Percentiles rank a stretch among this genome's conserved stretches.
Evolutionary conservation across 768 basidiomycete genomes (phyloP).

Genomic region (Butyriboletus loyo): DNA sequence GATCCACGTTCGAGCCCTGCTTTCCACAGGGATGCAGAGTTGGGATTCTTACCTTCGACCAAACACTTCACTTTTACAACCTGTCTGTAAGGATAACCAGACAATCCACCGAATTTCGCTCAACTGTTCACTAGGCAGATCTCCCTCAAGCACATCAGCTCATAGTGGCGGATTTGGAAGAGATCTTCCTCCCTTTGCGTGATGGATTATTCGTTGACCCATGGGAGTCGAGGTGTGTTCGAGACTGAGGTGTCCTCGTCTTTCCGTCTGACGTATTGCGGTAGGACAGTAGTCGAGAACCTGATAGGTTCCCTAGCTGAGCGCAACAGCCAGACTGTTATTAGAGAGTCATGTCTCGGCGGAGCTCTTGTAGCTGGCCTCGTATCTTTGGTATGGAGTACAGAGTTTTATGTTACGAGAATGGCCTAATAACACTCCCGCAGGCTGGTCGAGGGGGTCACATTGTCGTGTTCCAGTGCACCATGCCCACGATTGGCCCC

Average conservation of each 20-base stretch:
- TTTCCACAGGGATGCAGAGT: conserved; percentile 56
- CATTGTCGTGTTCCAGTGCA: conserved; percentile 65
- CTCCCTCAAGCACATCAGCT: conserved; percentile 59
- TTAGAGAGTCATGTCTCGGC: conserved; percentile 67
- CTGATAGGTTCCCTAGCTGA: conserved; percentile 64
- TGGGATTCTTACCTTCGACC: conserved; percentile 83
- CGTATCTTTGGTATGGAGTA: conserved; percentile 59
- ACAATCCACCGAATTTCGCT: conserved; percentile 11
- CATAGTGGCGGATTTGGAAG: conserved; percentile 86
- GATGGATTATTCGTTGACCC: conserved; percentile 78
- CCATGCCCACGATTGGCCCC: conserved; percentile 65
- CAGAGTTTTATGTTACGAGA: conserved; percentile 11
- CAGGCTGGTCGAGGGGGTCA: conserved; percentile 76
- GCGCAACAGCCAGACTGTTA: conserved; percentile 50
- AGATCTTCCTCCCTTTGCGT: conserved; percentile 80
- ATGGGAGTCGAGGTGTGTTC: conserved; percentile 59
- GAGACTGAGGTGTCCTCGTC: background rate
- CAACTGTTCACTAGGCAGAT: conserved; percentile 37
- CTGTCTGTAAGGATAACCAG: conserved; percentile 60
- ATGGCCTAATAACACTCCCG: conserved; percentile 7
- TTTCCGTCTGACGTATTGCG: conserved; percentile 8
- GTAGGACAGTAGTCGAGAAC: conserved; percentile 59
- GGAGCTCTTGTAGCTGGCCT: conserved; percentile 71
- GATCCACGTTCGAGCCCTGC: conserved; percentile 43
- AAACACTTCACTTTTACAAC: conserved; percentile 82